These are phyloP conservation scores for Diddensiella santjacobensis DNA, from an alignment of 805 yeast species.

Conservation along the genomic window DNA sequence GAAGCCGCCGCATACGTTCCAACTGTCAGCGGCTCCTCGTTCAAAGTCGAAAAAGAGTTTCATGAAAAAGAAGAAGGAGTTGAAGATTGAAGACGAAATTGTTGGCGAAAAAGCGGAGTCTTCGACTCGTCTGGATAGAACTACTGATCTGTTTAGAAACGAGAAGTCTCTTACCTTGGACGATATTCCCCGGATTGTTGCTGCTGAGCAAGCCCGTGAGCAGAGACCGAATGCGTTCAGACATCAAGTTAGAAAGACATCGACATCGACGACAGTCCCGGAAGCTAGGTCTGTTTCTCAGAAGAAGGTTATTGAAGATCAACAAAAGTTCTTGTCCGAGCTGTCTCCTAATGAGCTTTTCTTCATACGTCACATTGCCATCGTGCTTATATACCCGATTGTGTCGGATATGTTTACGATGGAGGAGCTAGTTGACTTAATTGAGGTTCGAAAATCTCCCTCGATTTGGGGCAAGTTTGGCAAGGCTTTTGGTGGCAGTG, in stretches of 20 bases:
- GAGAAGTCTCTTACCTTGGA: slow-evolving; percentile 87
- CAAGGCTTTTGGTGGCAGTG: slow-evolving; percentile 32
- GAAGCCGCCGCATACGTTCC: not conserved
- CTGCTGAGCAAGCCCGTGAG: slow-evolving; percentile 93
- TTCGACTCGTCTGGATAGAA: slow-evolving; percentile 23
- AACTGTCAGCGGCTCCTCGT: slow-evolving; percentile 3
- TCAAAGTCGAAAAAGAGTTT: slow-evolving; percentile 8
- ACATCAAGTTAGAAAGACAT: slow-evolving; percentile 51
- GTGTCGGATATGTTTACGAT: slow-evolving; percentile 33
- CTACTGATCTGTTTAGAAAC: slow-evolving; percentile 67
- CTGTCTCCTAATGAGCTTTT: slow-evolving; percentile 54
- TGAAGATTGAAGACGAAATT: slow-evolving; percentile 20
- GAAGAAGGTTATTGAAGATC: slow-evolving; percentile 1
- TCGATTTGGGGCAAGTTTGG: slow-evolving; percentile 47
- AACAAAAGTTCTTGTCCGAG: slow-evolving; percentile 29
- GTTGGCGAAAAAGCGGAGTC: not conserved
- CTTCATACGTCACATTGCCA: slow-evolving; percentile 52
- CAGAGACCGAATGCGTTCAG: slow-evolving; percentile 89
- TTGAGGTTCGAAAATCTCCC: slow-evolving; percentile 35
- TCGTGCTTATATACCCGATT: slow-evolving; percentile 43
- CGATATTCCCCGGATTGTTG: slow-evolving; percentile 95
- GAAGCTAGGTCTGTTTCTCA: slow-evolving; percentile 9
- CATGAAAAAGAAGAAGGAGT: slow-evolving; percentile 15
- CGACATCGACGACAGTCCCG: slow-evolving; percentile 18
- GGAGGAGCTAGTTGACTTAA: slow-evolving; percentile 39